A percentile compares a stretch with the other conserved stretches of the same genome.
phyloP scores from a whole-genome alignment of 2,329 filamentous ascomycete genomes.

The Xylariaceae sp. region DNA sequence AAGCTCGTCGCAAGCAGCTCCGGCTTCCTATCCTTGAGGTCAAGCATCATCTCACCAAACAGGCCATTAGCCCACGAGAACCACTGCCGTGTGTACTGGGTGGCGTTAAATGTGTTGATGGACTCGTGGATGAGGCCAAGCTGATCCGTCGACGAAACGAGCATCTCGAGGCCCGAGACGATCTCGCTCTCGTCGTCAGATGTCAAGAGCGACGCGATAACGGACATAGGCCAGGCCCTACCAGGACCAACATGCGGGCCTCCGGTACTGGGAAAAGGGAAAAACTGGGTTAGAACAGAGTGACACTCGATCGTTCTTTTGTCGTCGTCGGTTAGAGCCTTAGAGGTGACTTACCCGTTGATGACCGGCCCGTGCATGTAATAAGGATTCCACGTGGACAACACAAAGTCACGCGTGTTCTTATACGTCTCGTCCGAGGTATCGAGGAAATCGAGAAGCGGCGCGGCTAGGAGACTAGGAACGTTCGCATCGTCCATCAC shows the following conservation, averaged over 20 bases:
- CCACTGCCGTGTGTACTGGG: slow-evolving; percentile 38
- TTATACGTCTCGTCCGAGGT: slow-evolving; percentile 55
- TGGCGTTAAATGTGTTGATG: slow-evolving; percentile 35
- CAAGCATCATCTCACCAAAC: slow-evolving; percentile 33
- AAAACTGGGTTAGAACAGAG: slow-evolving; percentile 6
- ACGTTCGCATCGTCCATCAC: slow-evolving; percentile 60
- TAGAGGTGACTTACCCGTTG: slow-evolving; percentile 37
- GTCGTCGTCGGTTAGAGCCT: slow-evolving; percentile 1
- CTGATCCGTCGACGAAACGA: slow-evolving; percentile 30
- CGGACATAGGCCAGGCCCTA: slow-evolving; percentile 82
- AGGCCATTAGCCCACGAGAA: slow-evolving; percentile 35
- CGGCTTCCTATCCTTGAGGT: slow-evolving; percentile 64
- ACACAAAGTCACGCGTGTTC: slow-evolving; percentile 70
- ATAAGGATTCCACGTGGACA: slow-evolving; percentile 67
- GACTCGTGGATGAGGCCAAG: slow-evolving; percentile 40
- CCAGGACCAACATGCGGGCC: slow-evolving; percentile 54
- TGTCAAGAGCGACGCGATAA: slow-evolving; percentile 75
- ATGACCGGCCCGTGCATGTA: slow-evolving; percentile 52
- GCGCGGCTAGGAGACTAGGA: slow-evolving; percentile 50
- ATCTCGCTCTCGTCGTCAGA: slow-evolving; percentile 32
- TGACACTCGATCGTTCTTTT: background rate
- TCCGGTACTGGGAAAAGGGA: slow-evolving; percentile 34
- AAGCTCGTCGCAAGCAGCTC: slow-evolving; percentile 51
- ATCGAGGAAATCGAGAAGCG: slow-evolving; percentile 48
- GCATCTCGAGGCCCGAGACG: slow-evolving; percentile 31